A percentile compares a stretch with the other conserved stretches of the same genome.
phyloP scores from a whole-genome alignment of 2,329 filamentous ascomycete genomes.

The Diaporthe velutina region DNA sequence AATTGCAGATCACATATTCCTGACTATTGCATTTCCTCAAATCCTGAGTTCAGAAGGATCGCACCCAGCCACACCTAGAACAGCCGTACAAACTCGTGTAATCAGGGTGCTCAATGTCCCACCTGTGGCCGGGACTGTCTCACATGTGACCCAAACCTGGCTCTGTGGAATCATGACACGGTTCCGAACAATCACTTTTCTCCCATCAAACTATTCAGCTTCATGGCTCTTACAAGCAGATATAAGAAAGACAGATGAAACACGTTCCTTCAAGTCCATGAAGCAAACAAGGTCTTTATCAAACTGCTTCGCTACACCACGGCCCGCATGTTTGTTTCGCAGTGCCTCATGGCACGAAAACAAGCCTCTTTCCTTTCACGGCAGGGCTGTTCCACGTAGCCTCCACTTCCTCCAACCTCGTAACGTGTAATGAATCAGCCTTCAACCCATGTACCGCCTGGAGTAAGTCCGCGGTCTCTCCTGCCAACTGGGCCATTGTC shows the following conservation, averaged over 20 bases:
- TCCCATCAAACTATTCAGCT: background rate
- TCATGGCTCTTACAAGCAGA: background rate
- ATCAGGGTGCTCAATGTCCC: background rate
- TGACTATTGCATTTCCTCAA: background rate
- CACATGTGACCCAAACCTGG: background rate
- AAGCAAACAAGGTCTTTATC: background rate
- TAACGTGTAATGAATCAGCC: conserved; percentile 49
- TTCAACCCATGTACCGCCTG: conserved; percentile 48
- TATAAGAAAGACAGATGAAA: background rate
- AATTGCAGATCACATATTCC: background rate
- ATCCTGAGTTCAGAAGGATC: background rate
- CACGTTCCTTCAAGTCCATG: background rate
- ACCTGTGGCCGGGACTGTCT: background rate
- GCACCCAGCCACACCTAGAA: background rate
- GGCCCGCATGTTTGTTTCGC: background rate
- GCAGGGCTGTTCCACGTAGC: conserved; percentile 7
- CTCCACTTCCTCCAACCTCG: conserved; percentile 34
- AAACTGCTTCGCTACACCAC: background rate
- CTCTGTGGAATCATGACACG: background rate
- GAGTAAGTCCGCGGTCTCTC: conserved; percentile 47
- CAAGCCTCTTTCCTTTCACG: conserved; percentile 13
- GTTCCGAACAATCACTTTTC: background rate
- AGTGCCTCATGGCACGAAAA: background rate
- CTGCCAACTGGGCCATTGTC: conserved; percentile 48
- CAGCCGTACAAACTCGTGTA: background rate